Conservation (phyloP, 495 filamentous ascomycete species). For the Darksidea phi region DNA sequence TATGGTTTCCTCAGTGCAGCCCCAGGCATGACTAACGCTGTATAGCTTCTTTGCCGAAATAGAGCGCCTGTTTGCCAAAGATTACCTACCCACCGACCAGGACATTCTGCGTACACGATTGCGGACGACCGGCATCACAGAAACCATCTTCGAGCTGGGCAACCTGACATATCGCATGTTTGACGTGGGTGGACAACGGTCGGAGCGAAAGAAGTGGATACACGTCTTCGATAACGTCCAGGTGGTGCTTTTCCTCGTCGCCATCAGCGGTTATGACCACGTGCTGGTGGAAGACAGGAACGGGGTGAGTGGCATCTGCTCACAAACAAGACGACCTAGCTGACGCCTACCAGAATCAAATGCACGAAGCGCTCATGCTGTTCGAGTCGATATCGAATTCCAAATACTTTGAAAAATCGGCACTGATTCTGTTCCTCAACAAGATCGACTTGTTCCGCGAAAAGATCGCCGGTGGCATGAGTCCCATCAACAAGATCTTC, state of each 20-base stretch:
- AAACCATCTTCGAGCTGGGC: constrained; percentile 97
- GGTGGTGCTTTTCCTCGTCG: constrained; percentile 96
- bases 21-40: constrained; percentile 4
- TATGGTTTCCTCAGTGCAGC: constrained; percentile 52
- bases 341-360: constrained; percentile 66
- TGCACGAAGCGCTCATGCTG: constrained; percentile 96
- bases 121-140: constrained; percentile 98
- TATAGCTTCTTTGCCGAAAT: constrained; percentile 94
- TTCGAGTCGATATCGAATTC: constrained; percentile 99
- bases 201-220: constrained; percentile 99
- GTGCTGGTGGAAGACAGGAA: constrained; percentile 82
- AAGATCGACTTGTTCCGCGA: constrained; percentile 99
- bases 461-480: constrained; percentile 82
- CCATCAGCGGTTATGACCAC: constrained; percentile 99
- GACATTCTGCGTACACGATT: constrained; percentile 97
- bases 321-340: neutral
- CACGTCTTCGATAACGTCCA: constrained; percentile 99
- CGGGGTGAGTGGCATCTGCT: constrained; percentile 28
- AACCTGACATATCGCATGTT: constrained; percentile 99
- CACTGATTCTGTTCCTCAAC: constrained; percentile 99
- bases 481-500: constrained; percentile 99
- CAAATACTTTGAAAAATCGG: constrained; percentile 98
- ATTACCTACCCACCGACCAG: constrained; percentile 96
- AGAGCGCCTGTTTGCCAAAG: constrained; percentile 82
- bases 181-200: constrained; percentile 97